phyloP scores from a whole-genome alignment of 176 grass and related monocot species.

The Aegilops bicornis region DNA sequence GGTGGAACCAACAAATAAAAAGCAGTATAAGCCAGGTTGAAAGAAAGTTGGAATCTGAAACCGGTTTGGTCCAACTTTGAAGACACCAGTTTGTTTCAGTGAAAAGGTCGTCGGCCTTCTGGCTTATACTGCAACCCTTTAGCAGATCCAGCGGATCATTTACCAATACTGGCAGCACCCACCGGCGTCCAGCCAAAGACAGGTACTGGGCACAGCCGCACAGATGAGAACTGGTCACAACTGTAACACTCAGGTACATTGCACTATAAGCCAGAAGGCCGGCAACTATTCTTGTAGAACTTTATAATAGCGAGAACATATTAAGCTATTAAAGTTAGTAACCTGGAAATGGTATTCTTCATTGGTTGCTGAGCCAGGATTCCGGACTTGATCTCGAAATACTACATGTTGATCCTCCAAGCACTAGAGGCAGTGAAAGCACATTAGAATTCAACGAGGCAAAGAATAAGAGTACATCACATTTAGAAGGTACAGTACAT shows the following conservation, averaged over 20 bases:
- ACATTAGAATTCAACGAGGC: conserved; percentile 31
- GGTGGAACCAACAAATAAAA: not conserved
- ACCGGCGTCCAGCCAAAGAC: conserved; percentile 13
- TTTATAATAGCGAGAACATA: conserved; percentile 1
- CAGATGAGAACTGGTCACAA: not conserved
- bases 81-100: too few relatives aligned
- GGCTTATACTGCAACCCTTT: not conserved
- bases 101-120: too few relatives aligned
- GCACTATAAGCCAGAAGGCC: conserved; percentile 23
- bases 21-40: too few relatives aligned
- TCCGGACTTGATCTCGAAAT: conserved; percentile 50
- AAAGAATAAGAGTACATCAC: not conserved
- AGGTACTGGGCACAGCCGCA: not conserved
- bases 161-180: not conserved
- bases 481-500: not conserved
- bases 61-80: too few relatives aligned
- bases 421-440: conserved; percentile 39
- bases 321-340: conserved; percentile 8
- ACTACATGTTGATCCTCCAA: conserved; percentile 59
- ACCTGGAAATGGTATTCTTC: conserved; percentile 69
- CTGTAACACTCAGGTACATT: not conserved
- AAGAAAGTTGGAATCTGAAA: too few relatives aligned
- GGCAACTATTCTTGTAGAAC: conserved; percentile 7
- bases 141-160: not conserved
- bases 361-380: conserved; percentile 34